Percentiles rank a stretch among this genome's conserved stretches.
Evolutionary conservation across 768 basidiomycete genomes (phyloP).

Genomic region (Cystofilobasidium bisporidii): DNA sequence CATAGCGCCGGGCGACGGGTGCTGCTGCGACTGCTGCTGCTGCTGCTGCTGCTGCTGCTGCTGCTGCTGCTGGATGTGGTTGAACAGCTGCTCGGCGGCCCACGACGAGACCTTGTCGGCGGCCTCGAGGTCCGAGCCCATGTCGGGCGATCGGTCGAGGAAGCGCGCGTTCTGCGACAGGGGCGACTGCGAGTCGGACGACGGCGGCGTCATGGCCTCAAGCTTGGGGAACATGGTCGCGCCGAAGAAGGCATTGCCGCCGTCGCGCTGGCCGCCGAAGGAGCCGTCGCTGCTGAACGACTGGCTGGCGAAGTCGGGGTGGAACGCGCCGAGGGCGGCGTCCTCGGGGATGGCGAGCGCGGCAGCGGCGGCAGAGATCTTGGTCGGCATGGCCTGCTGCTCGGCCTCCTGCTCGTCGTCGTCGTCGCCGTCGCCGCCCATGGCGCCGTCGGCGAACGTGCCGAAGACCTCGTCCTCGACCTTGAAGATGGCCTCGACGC

Average conservation of each 20-base stretch:
- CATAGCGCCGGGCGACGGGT: not conserved
- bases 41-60: constrained; percentile 26
- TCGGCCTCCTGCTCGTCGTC: constrained; percentile 30
- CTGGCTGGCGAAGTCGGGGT: constrained; percentile 6
- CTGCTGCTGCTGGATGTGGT: constrained; percentile 26
- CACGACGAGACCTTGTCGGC: constrained; percentile 25
- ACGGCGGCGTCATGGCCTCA: constrained; percentile 8
- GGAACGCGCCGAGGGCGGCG: not conserved
- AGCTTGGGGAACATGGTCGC: constrained; percentile 12
- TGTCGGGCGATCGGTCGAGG: not conserved
- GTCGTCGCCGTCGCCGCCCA: constrained; percentile 27
- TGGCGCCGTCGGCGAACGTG: constrained; percentile 22
- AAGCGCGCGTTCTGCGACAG: not conserved
- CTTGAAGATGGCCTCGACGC: constrained; percentile 45
- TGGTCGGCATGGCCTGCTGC: constrained; percentile 10
- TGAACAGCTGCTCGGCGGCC: constrained; percentile 23
- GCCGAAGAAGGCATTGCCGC: constrained; percentile 12
- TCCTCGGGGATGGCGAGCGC: not conserved
- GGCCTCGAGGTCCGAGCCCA: not conserved
- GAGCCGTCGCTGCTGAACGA: not conserved
- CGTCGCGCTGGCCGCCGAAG: not conserved
- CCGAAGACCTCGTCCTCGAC: constrained; percentile 31
- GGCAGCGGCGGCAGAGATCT: constrained; percentile 1
- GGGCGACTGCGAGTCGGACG: constrained; percentile 14
- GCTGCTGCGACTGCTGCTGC: not conserved